Evolutionary conservation across 1,284 basidiomycete genomes (phyloP).

Genomic region (Agroathelia rolfsii): DNA sequence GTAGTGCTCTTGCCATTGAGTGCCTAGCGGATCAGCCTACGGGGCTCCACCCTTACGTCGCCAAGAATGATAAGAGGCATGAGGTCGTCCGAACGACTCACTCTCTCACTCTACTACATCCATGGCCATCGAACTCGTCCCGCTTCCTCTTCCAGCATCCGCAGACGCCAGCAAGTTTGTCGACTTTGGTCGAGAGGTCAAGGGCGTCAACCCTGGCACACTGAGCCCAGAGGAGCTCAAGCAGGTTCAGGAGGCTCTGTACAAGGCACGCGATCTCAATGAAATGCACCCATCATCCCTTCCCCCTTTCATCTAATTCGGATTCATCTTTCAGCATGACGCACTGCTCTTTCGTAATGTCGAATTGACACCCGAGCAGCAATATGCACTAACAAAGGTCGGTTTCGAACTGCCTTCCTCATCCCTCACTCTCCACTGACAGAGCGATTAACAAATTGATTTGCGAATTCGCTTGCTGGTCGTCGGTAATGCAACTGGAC

Average conservation of each 20-base stretch:
- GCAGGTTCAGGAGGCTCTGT: slow-evolving; percentile 52
- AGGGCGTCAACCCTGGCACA: slow-evolving; percentile 48
- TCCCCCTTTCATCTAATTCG: not conserved
- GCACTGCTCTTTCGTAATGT: slow-evolving; percentile 67
- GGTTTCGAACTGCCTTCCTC: no score
- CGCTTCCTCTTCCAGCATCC: slow-evolving; percentile 48
- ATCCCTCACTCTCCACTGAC: no score
- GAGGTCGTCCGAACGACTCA: no score
- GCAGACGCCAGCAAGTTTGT: slow-evolving; percentile 48
- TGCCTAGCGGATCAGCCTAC: no score
- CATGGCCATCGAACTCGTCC: slow-evolving; percentile 48
- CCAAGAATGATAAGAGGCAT: no score
- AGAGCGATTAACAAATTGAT: no score
- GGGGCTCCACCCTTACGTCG: no score
- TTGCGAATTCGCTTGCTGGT: slow-evolving; percentile 1
- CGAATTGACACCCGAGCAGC: slow-evolving; percentile 68
- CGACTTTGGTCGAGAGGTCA: slow-evolving; percentile 58
- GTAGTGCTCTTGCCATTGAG: no score
- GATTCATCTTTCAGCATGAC: slow-evolving; percentile 40
- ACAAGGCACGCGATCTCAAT: slow-evolving; percentile 40
- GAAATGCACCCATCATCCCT: not conserved
- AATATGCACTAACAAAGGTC: slow-evolving; percentile 77
- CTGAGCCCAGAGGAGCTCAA: slow-evolving; percentile 44
- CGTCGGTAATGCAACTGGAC: not conserved
- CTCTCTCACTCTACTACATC: slow-evolving; percentile 2